A percentile compares a stretch with the other conserved stretches of the same genome.
Conservation (phyloP, 2,329 filamentous ascomycete genomes). For the Tolypocladium sp. region DNA sequence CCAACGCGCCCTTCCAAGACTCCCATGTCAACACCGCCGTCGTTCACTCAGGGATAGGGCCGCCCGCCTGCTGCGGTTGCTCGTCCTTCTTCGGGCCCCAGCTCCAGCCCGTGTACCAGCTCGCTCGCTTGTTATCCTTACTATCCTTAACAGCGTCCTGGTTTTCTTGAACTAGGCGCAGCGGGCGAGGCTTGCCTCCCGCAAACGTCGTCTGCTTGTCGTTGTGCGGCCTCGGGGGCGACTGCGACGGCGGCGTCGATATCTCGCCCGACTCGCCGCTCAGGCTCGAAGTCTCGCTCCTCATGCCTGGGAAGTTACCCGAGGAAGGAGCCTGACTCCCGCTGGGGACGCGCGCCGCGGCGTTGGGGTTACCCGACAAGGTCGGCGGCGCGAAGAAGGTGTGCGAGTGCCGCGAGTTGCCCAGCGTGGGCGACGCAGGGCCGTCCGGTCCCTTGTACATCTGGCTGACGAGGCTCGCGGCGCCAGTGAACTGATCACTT, state of each 20-base stretch:
- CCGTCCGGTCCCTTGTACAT: slow-evolving; percentile 75
- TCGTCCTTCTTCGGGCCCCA: slow-evolving; percentile 42
- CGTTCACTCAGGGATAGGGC: slow-evolving; percentile 24
- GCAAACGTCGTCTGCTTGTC: slow-evolving; percentile 51
- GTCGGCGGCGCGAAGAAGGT: slow-evolving; percentile 51
- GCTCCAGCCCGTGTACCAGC: slow-evolving; percentile 55
- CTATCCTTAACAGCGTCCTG: slow-evolving; percentile 39
- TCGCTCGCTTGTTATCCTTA: slow-evolving; percentile 49
- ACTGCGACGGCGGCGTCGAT: slow-evolving; percentile 39
- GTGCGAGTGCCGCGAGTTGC: slow-evolving; percentile 49
- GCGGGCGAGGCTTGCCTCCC: slow-evolving; percentile 68
- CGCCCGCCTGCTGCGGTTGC: slow-evolving; percentile 13
- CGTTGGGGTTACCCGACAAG: slow-evolving; percentile 40
- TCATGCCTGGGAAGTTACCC: slow-evolving; percentile 66
- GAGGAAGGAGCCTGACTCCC: slow-evolving; percentile 34
- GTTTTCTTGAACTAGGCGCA: slow-evolving; percentile 81
- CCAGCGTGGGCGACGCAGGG: slow-evolving; percentile 49
- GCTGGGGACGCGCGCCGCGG: slow-evolving; percentile 41
- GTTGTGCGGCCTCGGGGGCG: slow-evolving; percentile 39
- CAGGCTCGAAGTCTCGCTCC: slow-evolving; percentile 54
- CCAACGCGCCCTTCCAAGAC: background rate
- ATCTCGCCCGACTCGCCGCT: slow-evolving; percentile 55
- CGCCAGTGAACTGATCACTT: slow-evolving; percentile 54
- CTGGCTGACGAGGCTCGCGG: slow-evolving; percentile 71
- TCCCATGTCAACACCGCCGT: background rate